Percentiles rank a stretch among this genome's conserved stretches.
These are phyloP conservation scores for Chlorencoelia australis DNA, from an alignment of 2,329 filamentous ascomycete genomes.

Conservation along the genomic window DNA sequence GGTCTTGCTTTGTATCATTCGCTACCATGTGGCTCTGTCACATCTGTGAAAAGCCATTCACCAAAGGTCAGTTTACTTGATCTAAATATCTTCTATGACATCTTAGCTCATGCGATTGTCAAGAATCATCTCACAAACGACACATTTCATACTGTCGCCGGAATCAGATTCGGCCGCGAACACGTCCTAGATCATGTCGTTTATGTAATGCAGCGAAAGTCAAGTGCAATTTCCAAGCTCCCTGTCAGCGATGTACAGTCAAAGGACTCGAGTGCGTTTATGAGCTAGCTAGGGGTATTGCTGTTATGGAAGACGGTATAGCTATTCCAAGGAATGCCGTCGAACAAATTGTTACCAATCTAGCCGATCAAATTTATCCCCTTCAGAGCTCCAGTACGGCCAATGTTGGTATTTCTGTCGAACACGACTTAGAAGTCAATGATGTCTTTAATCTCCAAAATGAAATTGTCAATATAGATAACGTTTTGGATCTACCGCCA, in stretches of 20 bases:
- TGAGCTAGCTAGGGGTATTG: constrained; percentile 17
- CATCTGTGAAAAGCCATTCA: constrained; percentile 4
- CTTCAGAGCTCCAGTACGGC: too few relatives aligned
- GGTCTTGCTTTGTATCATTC: too few relatives aligned
- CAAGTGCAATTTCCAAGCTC: constrained; percentile 16
- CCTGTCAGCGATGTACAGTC: constrained; percentile 12
- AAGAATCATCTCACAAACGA: constrained; percentile 10
- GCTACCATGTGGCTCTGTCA: background rate
- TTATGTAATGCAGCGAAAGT: constrained; percentile 17
- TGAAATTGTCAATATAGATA: too few relatives aligned
- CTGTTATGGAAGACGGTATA: too few relatives aligned
- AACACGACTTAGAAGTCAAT: too few relatives aligned
- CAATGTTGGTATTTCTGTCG: too few relatives aligned
- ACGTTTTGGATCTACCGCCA: too few relatives aligned
- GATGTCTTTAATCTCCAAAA: too few relatives aligned
- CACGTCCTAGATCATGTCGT: constrained; percentile 14
- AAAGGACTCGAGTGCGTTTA: constrained; percentile 18
- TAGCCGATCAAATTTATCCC: too few relatives aligned
- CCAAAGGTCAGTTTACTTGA: constrained; percentile 1
- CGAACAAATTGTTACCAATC: too few relatives aligned
- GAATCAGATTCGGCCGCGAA: constrained; percentile 8
- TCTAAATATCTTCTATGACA: background rate
- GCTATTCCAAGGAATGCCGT: too few relatives aligned
- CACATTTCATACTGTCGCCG: constrained; percentile 17
- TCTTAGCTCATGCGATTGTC: background rate